These are phyloP conservation scores for Stachybotrys chartarum DNA, from an alignment of 2,329 filamentous ascomycete genomes.

Conservation along the genomic window DNA sequence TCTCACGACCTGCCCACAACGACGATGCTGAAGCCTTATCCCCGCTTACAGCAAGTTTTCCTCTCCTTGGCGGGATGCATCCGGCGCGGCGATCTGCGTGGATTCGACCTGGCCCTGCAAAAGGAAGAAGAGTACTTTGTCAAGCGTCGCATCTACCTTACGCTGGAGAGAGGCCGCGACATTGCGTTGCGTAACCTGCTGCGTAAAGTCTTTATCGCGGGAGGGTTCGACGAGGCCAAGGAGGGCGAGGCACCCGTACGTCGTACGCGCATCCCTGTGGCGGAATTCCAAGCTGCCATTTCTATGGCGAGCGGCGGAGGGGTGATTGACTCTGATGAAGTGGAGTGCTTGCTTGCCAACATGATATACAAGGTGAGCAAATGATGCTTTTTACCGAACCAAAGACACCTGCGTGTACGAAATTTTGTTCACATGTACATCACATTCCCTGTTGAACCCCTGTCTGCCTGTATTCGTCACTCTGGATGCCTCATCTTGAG, in stretches of 20 bases:
- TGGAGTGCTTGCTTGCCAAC: conserved; percentile 90
- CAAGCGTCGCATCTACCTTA: conserved; percentile 87
- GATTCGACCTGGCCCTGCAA: conserved; percentile 75
- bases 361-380: conserved; percentile 89
- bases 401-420: no score
- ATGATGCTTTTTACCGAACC: no score
- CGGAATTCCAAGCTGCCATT: conserved; percentile 80
- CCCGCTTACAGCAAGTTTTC: conserved; percentile 71
- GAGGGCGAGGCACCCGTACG: conserved; percentile 58
- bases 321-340: conserved; percentile 77
- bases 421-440: no score
- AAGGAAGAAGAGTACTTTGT: conserved; percentile 89
- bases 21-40: conserved; percentile 65
- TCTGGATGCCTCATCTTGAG: conserved; percentile 10
- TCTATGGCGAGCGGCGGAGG: conserved; percentile 62
- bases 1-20: conserved; percentile 75
- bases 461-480: conserved; percentile 10
- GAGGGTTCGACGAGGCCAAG: conserved; percentile 73
- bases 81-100: conserved; percentile 70
- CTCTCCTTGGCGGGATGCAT: conserved; percentile 72
- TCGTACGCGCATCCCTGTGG: conserved; percentile 71
- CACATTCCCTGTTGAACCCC: no score
- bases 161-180: conserved; percentile 84
- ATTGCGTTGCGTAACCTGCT: conserved; percentile 87
- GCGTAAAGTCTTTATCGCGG: conserved; percentile 81